Conservation (phyloP, 805 yeast species). For the Cyberlindnera petersonii region DNA sequence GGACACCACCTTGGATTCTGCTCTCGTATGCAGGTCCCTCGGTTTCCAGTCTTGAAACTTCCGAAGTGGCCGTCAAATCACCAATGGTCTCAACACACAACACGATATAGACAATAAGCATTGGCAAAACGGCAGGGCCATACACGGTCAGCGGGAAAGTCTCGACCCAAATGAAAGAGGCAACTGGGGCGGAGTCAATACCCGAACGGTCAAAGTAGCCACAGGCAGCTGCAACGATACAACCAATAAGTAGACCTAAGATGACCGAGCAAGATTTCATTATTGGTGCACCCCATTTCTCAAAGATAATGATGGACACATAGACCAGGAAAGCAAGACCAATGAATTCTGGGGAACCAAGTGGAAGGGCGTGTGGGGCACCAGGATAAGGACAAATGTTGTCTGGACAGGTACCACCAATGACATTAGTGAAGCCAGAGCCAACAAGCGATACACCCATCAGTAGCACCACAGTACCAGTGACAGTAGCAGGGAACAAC, state of each 20-base stretch:
- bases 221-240: slow-evolving; percentile 89
- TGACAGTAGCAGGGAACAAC: slow-evolving; percentile 82
- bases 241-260: slow-evolving; percentile 77
- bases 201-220: slow-evolving; percentile 65
- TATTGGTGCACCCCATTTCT: slow-evolving; percentile 89
- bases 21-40: slow-evolving; percentile 80
- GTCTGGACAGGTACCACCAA: slow-evolving; percentile 72
- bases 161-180: slow-evolving; percentile 84
- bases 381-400: slow-evolving; percentile 45
- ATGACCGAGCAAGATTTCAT: slow-evolving; percentile 93
- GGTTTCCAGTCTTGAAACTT: slow-evolving; percentile 79
- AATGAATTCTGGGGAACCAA: slow-evolving; percentile 88
- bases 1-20: slow-evolving; percentile 87
- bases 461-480: slow-evolving; percentile 86
- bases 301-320: slow-evolving; percentile 67
- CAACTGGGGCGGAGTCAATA: slow-evolving; percentile 73
- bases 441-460: slow-evolving; percentile 72
- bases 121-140: slow-evolving; percentile 83
- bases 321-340: slow-evolving; percentile 87
- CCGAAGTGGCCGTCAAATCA: slow-evolving; percentile 90
- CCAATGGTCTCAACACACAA: slow-evolving; percentile 91
- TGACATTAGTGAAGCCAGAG: slow-evolving; percentile 80
- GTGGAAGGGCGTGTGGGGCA: slow-evolving; percentile 56
- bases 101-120: slow-evolving; percentile 76
- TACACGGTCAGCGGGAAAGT: slow-evolving; percentile 74